These are phyloP conservation scores for Diaporthe aspalathi DNA, from an alignment of 2,329 filamentous ascomycete genomes.

Conservation along the genomic window DNA sequence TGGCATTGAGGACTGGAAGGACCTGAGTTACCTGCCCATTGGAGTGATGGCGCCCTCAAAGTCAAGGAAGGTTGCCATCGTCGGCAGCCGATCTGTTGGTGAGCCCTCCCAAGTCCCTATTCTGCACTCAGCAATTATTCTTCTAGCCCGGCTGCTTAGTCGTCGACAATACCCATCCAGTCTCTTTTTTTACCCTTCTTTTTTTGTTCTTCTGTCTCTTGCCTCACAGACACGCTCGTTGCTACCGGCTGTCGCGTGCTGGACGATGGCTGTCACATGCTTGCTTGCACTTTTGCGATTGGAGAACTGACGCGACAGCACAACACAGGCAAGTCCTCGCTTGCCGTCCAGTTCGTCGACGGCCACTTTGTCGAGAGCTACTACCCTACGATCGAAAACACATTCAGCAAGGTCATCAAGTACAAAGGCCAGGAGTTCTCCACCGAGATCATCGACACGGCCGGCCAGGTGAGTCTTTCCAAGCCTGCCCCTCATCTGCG, in stretches of 20 bases:
- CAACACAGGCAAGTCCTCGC: slow-evolving; percentile 87
- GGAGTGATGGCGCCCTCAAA: slow-evolving; percentile 70
- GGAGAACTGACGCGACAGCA: slow-evolving; percentile 31
- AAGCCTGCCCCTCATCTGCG: not conserved
- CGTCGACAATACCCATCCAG: not conserved
- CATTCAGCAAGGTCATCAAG: slow-evolving; percentile 95
- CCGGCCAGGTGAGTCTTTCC: slow-evolving; percentile 77
- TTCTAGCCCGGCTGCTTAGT: not conserved
- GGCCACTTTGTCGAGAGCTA: slow-evolving; percentile 99
- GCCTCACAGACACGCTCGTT: not conserved
- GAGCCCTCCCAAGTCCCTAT: slow-evolving; percentile 42
- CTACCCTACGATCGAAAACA: slow-evolving; percentile 99
- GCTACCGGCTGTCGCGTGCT: slow-evolving; percentile 19
- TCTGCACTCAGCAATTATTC: not conserved
- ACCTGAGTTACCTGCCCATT: slow-evolving; percentile 53
- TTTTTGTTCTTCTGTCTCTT: no score
- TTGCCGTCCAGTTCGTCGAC: slow-evolving; percentile 97
- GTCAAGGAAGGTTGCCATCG: slow-evolving; percentile 95
- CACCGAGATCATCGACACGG: slow-evolving; percentile 98
- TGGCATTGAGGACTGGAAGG: slow-evolving; percentile 16
- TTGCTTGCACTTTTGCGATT: slow-evolving; percentile 27
- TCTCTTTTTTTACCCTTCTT: no score
- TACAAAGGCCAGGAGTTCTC: slow-evolving; percentile 93
- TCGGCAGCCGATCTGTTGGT: slow-evolving; percentile 90
- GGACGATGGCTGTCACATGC: slow-evolving; percentile 36